Percentiles rank a stretch among this genome's conserved stretches.
phyloP scores from a whole-genome alignment of 306 rosid genomes.

The Acacia acuminata region DNA sequence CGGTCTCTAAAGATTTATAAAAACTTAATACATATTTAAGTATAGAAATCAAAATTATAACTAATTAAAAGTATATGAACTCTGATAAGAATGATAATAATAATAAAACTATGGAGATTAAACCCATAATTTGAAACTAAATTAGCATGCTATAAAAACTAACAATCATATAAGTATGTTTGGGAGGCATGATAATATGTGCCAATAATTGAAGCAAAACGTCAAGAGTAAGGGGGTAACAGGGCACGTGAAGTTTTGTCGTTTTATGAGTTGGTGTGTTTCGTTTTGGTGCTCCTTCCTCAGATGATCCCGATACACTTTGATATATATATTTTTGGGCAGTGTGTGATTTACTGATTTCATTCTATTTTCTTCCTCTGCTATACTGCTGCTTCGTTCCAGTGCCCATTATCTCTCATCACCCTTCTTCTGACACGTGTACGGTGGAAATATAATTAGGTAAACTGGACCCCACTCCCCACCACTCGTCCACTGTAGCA shows the following conservation, averaged over 20 bases:
- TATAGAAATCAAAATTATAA: no score
- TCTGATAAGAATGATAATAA: no score
- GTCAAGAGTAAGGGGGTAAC: background rate
- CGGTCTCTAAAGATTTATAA: no score
- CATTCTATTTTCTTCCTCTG: background rate
- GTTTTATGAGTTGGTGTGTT: background rate
- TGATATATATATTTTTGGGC: background rate
- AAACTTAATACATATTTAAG: no score
- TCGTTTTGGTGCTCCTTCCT: background rate
- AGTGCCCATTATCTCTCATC: background rate
- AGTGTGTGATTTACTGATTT: background rate
- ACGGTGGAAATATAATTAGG: slow-evolving; percentile 10
- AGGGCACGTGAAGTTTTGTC: slow-evolving; percentile 12
- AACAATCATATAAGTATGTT: no score
- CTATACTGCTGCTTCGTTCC: background rate
- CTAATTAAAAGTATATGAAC: no score
- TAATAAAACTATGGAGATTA: no score
- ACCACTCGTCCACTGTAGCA: background rate
- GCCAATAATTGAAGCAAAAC: background rate
- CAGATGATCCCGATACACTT: background rate
- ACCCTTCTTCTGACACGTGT: slow-evolving; percentile 21
- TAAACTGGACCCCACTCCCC: background rate
- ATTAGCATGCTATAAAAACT: no score
- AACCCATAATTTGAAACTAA: no score
- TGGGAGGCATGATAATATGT: background rate